These are phyloP conservation scores for Erythrobasidium yunnanense DNA, from an alignment of 768 basidiomycete species.

Conservation along the genomic window DNA sequence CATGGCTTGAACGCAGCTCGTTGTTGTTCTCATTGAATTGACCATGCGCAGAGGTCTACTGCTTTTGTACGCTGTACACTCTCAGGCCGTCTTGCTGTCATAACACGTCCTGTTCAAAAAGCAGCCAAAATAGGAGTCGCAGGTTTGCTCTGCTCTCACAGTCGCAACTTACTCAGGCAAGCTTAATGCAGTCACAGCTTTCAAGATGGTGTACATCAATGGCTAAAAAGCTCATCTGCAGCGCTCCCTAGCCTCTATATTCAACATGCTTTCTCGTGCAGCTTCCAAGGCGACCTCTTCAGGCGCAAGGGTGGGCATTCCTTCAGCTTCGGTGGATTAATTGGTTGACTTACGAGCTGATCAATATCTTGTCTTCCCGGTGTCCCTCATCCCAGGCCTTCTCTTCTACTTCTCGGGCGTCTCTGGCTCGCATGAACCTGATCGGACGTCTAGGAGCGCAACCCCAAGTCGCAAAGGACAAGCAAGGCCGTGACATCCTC, in stretches of 20 bases:
- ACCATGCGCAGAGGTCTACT: too few relatives aligned
- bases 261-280: background rate
- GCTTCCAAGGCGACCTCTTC: background rate
- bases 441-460: conserved; percentile 64
- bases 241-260: too few relatives aligned
- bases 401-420: conserved; percentile 43
- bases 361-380: background rate
- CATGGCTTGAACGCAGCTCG: background rate
- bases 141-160: background rate
- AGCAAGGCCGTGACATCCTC: conserved; percentile 65
- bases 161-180: too few relatives aligned
- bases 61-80: too few relatives aligned
- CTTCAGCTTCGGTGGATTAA: background rate
- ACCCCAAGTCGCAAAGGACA: conserved; percentile 60
- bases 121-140: background rate
- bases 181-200: too few relatives aligned
- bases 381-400: background rate
- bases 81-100: background rate
- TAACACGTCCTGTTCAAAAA: background rate
- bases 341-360: background rate
- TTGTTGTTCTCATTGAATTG: too few relatives aligned
- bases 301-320: background rate
- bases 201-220: too few relatives aligned
- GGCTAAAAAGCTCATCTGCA: too few relatives aligned
- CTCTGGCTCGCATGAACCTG: conserved; percentile 60